Percentiles rank a stretch among this genome's conserved stretches.
Conservation (phyloP, 768 basidiomycete species). For the Xerocomellus dryophilus region DNA sequence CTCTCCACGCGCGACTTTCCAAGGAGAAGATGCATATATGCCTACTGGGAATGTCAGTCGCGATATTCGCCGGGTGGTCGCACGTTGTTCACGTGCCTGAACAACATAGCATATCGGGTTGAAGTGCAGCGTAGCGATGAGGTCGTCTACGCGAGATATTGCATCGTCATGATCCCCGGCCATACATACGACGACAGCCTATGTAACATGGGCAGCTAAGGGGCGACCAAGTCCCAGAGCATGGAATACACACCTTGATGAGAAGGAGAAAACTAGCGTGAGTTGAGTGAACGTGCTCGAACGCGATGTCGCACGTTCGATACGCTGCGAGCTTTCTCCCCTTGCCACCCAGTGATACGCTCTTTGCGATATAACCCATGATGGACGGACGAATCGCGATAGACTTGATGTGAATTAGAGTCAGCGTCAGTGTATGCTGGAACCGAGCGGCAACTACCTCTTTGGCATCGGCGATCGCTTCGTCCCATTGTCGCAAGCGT, state of each 20-base stretch:
- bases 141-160: neutral
- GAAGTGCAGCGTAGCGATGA: neutral
- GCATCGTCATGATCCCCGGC: neutral
- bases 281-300: neutral
- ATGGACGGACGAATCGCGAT: neutral
- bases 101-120: too few species aligned
- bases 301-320: conserved; percentile 3
- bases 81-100: too few species aligned
- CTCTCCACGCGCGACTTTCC: too few species aligned
- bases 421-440: neutral
- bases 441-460: too few species aligned
- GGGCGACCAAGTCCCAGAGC: too few species aligned
- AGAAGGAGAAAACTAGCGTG: too few species aligned
- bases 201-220: too few species aligned
- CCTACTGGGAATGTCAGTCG: too few species aligned
- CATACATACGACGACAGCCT: too few species aligned
- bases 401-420: neutral
- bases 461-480: conserved; percentile 1
- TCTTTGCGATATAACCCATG: conserved; percentile 5
- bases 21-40: too few species aligned
- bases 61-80: too few species aligned
- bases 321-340: neutral
- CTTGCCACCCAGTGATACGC: neutral
- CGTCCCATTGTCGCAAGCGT: conserved; percentile 3
- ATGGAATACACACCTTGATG: too few species aligned